Evolutionary conservation across 148 eudicot species (phyloP).

Genomic region (Rhododendron ovatum): DNA sequence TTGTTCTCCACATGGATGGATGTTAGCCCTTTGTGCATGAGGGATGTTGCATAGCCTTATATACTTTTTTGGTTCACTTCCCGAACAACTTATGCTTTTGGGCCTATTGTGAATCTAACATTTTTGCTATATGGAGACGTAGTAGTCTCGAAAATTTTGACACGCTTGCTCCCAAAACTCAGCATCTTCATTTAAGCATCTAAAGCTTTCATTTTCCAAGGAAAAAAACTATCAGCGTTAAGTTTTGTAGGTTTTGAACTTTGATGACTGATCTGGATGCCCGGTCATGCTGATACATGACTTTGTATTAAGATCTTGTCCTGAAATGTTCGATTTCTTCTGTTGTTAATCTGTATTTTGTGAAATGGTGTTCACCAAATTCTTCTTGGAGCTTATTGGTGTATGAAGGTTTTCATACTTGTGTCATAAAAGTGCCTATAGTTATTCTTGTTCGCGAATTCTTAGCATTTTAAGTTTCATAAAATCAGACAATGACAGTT

Average conservation of each 20-base stretch:
- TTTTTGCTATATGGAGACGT: not conserved
- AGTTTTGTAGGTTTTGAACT: not conserved
- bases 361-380: not conserved
- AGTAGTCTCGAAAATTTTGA: not conserved
- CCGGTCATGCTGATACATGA: not conserved
- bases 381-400: not conserved
- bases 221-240: not conserved
- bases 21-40: not conserved
- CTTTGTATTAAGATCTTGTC: not conserved
- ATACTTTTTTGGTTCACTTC: not conserved
- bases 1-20: not conserved
- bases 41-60: not conserved
- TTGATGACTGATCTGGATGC: not conserved
- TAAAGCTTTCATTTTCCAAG: not conserved
- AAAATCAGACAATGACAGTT: not conserved
- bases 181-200: not conserved
- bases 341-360: not conserved
- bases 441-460: not conserved
- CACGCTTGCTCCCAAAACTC: not conserved
- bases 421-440: not conserved
- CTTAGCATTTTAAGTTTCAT: not conserved
- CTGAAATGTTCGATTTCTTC: not conserved
- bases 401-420: not conserved
- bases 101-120: not conserved
- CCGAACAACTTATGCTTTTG: not conserved